Conservation (phyloP, 345 rosid species). For the Pseudoturritis turrita region DNA sequence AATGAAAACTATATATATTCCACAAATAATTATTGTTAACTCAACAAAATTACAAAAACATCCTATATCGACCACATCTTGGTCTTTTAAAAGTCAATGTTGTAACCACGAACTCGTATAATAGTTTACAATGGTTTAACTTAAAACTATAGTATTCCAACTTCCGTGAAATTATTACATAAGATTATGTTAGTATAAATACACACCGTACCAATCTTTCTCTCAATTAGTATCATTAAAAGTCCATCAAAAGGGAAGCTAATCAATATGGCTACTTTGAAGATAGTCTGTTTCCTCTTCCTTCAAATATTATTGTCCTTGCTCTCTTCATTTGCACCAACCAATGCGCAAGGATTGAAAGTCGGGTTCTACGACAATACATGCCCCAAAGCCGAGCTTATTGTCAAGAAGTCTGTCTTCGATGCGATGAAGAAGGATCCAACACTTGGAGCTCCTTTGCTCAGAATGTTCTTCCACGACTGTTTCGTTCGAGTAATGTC, state of each 20-base stretch:
- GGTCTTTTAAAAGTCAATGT: not conserved
- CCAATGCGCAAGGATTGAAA: slow-evolving; percentile 31
- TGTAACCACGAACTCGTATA: not conserved
- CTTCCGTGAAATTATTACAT: not conserved
- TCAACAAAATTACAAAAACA: not conserved
- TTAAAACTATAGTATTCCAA: not conserved
- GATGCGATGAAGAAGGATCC: slow-evolving; percentile 39
- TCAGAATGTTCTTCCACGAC: slow-evolving; percentile 81
- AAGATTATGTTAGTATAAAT: not conserved
- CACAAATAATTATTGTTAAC: not conserved
- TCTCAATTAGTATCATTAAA: not conserved
- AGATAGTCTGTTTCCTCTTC: slow-evolving; percentile 19
- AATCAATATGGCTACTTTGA: slow-evolving; percentile 31
- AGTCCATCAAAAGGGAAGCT: not conserved
- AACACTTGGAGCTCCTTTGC: slow-evolving; percentile 50
- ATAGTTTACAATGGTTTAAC: not conserved
- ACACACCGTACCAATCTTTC: not conserved
- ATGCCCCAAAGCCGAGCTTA: slow-evolving; percentile 50
- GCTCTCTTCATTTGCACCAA: slow-evolving; percentile 19
- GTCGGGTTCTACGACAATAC: slow-evolving; percentile 51
- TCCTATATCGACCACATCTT: not conserved
- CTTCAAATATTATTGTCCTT: slow-evolving; percentile 21
- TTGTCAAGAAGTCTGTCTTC: slow-evolving; percentile 30
- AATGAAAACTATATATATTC: not conserved
- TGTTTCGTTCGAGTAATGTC: slow-evolving; percentile 65